These are phyloP conservation scores for Zea mays DNA, from an alignment of 176 grass and related monocot species.

Conservation along the genomic window DNA sequence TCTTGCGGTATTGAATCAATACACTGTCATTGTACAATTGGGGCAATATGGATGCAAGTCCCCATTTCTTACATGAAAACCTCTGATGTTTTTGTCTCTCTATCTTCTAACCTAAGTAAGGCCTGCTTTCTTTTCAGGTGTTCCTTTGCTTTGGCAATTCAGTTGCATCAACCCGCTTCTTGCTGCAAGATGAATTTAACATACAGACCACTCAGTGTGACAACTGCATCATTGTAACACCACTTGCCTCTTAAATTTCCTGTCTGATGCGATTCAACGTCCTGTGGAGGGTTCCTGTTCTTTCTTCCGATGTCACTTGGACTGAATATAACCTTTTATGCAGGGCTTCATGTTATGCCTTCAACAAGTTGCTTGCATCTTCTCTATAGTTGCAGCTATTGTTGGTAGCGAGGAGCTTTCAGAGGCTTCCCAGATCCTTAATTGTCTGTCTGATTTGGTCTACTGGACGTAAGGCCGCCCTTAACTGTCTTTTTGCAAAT, in stretches of 20 bases:
- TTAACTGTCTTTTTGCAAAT: conserved; percentile 17
- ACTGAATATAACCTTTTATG: conserved; percentile 29
- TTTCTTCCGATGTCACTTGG: conserved; percentile 34
- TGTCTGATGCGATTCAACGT: conserved; percentile 21
- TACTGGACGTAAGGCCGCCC: conserved; percentile 88
- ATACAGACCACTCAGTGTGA: conserved; percentile 97
- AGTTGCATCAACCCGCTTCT: conserved; percentile 94
- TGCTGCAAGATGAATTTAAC: conserved; percentile 99
- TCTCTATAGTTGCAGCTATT: conserved; percentile 80
- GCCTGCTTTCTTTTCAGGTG: conserved; percentile 60
- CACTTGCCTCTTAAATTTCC: background rate
- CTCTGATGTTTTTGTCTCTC: background rate
- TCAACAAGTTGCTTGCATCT: conserved; percentile 96
- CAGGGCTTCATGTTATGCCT: conserved; percentile 95
- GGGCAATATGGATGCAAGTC: background rate
- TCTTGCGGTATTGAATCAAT: conserved; percentile 6
- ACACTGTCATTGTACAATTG: background rate
- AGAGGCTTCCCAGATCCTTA: conserved; percentile 87
- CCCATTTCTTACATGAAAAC: background rate
- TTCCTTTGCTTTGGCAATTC: conserved; percentile 93
- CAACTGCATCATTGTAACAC: conserved; percentile 91
- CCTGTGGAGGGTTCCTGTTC: conserved; percentile 68
- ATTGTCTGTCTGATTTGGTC: conserved; percentile 78
- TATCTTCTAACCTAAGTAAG: background rate
- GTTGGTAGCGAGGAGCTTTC: conserved; percentile 82